Evolutionary conservation across 768 basidiomycete genomes (phyloP), one percentile per base, ranked within the genome.

Genomic region (Amanita phalloides): DNA sequence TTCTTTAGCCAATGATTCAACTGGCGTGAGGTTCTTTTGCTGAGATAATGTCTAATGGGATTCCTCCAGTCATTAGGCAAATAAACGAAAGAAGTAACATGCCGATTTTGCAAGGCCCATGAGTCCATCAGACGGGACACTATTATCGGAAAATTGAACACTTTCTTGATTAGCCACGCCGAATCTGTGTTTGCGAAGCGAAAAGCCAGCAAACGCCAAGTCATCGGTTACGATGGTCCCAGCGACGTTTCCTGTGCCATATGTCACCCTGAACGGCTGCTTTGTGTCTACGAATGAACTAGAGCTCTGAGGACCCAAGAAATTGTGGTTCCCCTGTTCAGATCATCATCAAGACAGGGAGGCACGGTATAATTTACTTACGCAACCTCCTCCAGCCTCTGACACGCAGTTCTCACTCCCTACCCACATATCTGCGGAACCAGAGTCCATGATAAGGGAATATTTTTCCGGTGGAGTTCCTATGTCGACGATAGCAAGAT

Each of bases 61-160:
- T 35, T 25, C 32, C 35, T 26, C 39, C 21, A 39, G 25, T n/a
- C 33, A 21, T 21, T 36, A 9, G 23, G 4, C 8, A 23, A 30
- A 28, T 7, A n/a, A 37, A n/a, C 6, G 25, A 26, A 28, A 39
- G 14, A 13, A 21, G 26, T 13, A 1, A 69, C 77, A 49, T 55
- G 82, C 83, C 46, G 83, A 84, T 67, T 82, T 71, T 5, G 84
- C 88, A 45, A 87, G 72, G 33, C 88, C 87, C 81, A 89, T 84
- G 35, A 90, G 64, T 13, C 88, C 86, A 60, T 88, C 84, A 55
- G 86, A 87, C 1, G 76, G 69, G 37, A 71, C 70, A 1, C 54
- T 48, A 56, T 72, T 55, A 35, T 61, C 59, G 11, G 79, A 70
- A 66, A 91, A 90, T 32, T 88, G 79, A 0, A 63, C 58, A 45